Evolutionary conservation across 495 filamentous ascomycete genomes (phyloP), one percentile per base, ranked within the genome.

Genomic region (Chlorociboria aeruginascens): DNA sequence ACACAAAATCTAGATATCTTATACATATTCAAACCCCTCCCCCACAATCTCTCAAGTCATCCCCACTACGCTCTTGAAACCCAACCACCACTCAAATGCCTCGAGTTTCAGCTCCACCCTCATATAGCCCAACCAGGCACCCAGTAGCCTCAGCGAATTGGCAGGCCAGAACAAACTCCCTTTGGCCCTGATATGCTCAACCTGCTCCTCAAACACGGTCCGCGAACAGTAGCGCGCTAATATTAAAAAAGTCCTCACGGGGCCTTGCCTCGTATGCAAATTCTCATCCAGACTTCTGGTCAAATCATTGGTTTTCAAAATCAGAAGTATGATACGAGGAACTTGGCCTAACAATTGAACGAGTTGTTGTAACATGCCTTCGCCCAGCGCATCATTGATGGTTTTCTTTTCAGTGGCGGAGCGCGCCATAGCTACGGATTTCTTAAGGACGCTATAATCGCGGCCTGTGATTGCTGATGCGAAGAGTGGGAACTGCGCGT

Each of bases 301-400:
- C 35, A 99, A 68, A 63, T 99, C 93, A 61, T 99, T 99, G 1
- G 93, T 99, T 67, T 99, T 99, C 45, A 99, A 73, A 55, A 99
- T 96, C 6, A 99, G 69, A 12, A 99, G 73, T 34, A 99, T 93
- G 48, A 97, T 83, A 10, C 87, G 69, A 6, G 93, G 93, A 2
- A 99, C 88, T 53, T 86, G 78, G 30, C 86, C 85, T 8, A 99
- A 73, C 56, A 99, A 69, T 48, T 90, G 85, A 8, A 99, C 85
- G 8, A 99, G 68, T 45, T 94, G 79, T 47, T 81, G 83, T 32
- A 99, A 66, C 66, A 97, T 77, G 9, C 92, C 93, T 43, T 94
- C 87, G 12, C 85, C 82, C 47, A 98, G 67, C 0, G 89, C 87
- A 32, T 74, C 72, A 30, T 84, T 79, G 60, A 98, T 90, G 6